A percentile compares a stretch with the other conserved stretches of the same genome.
These are phyloP conservation scores for Hanseniaspora mollemarum DNA, from an alignment of 805 yeast genomes.

Conservation along the genomic window DNA sequence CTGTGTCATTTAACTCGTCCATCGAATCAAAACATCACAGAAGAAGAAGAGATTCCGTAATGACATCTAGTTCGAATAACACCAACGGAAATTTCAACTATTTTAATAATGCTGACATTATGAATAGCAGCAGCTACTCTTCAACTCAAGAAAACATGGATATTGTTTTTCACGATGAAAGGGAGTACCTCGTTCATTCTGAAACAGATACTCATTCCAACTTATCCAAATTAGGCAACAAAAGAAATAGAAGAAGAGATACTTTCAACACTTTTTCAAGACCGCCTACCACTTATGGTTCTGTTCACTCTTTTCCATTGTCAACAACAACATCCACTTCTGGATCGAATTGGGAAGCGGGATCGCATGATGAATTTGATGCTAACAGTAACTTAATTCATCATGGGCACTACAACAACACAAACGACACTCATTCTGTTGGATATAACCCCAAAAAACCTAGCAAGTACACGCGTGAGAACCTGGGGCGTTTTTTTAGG, in stretches of 20 bases:
- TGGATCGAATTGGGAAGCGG: constrained; percentile 29
- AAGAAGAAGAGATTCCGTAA: constrained; percentile 9
- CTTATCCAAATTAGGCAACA: neutral
- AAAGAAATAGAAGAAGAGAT: constrained; percentile 12
- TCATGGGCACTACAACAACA: constrained; percentile 22
- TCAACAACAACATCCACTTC: constrained; percentile 23
- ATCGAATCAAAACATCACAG: constrained; percentile 2
- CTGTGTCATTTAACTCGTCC: neutral
- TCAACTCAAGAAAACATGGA: constrained; percentile 66
- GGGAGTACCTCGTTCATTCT: constrained; percentile 5
- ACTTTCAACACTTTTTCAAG: constrained; percentile 11
- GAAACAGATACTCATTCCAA: constrained; percentile 3
- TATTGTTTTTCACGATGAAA: constrained; percentile 15
- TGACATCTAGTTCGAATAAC: neutral
- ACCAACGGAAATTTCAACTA: constrained; percentile 44
- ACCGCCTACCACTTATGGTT: constrained; percentile 18
- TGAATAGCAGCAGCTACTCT: constrained; percentile 69
- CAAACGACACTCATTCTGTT: neutral
- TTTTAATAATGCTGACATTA: constrained; percentile 73
- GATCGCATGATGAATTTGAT: constrained; percentile 19
- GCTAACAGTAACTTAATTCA: constrained; percentile 27
- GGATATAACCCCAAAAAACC: neutral
- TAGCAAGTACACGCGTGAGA: neutral
- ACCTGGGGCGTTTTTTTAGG: constrained; percentile 18
- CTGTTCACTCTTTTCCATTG: constrained; percentile 23